phyloP scores from a whole-genome alignment of 1,139 yeast genomes.

The Eremothecium coryli region DNA sequence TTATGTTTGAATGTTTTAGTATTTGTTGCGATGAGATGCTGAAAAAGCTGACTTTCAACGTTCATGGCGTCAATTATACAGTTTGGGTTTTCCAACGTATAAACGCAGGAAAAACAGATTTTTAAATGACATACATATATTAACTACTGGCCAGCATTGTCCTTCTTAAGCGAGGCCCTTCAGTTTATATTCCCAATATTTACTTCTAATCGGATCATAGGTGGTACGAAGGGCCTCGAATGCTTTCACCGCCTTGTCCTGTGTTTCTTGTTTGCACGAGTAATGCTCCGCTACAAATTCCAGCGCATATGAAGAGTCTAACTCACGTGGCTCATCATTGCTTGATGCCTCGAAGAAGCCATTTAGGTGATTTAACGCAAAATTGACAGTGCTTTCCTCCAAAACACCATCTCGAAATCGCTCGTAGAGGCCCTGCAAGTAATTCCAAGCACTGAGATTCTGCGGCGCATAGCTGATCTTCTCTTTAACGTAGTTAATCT shows the following conservation, averaged over 20 bases:
- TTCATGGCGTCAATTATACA: no score
- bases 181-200: conserved; percentile 49
- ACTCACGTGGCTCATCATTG: conserved; percentile 22
- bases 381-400: conserved; percentile 35
- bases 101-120: no score
- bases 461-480: conserved; percentile 57
- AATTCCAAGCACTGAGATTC: conserved; percentile 85
- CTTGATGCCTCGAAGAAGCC: conserved; percentile 13
- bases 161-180: conserved; percentile 1
- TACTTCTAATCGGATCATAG: conserved; percentile 59
- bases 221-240: conserved; percentile 42
- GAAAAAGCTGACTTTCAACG: no score
- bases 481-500: conserved; percentile 15
- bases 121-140: no score
- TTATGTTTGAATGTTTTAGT: no score
- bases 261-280: conserved; percentile 25
- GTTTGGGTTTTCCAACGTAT: no score
- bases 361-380: conserved; percentile 39
- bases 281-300: conserved; percentile 54
- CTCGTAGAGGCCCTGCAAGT: conserved; percentile 53
- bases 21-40: no score
- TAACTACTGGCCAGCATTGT: no score
- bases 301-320: conserved; percentile 52
- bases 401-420: conserved; percentile 25
- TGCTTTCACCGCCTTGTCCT: conserved; percentile 34